Base-by-base conservation (phyloP, 768 basidiomycete genomes). In the Trametes cinnabarina region DNA sequence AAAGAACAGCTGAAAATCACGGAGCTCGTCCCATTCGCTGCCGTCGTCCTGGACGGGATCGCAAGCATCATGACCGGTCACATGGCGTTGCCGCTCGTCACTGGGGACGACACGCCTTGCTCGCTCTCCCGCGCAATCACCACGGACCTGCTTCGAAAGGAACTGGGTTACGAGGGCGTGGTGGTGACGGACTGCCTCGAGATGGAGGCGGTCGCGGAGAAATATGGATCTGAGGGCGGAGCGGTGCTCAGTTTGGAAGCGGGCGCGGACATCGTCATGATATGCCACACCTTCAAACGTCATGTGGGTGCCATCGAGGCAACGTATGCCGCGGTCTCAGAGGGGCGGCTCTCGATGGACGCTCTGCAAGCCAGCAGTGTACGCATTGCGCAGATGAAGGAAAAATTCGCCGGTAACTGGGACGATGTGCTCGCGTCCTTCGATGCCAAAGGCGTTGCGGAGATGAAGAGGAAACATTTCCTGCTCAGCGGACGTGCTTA, bases 171-270 rank as follows among this genome's bases (percentile, higher is more conserved):
- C 68, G 47, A 73, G 3, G 86, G 86, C 0, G 79, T 89, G 35
- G 69, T 87, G 20, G 86, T 88, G 26, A 88, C 88, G 1, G 88
- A 89, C 66, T 89, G 88, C 65, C 71, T 90, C 22, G 87, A 89
- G 71, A 89, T 90, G 88, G 84, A 84, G 47, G 87, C 88, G 11
- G 80, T 89, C 15, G 78, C 82, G 0, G 74, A 78, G 26, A 72
- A 73, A 17, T 73, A 76, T 58, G 83, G 83, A 6, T 72, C 78
- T 3, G 76, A 79, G 53, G 75, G 74, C 39, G 86, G 85, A 5
- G 83, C 85, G 0, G 77, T 87, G 17, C 67, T 76, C 57, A 80
- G 82, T 4, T 65, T 89, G 41, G 72, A 74, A 47, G 87, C 88
- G 0, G 87, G 87, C 3, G 84, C 83, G 15, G 88, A 90, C 55